phyloP scores from a whole-genome alignment of 805 yeast species.

The Zygotorulaspora florentina region DNA sequence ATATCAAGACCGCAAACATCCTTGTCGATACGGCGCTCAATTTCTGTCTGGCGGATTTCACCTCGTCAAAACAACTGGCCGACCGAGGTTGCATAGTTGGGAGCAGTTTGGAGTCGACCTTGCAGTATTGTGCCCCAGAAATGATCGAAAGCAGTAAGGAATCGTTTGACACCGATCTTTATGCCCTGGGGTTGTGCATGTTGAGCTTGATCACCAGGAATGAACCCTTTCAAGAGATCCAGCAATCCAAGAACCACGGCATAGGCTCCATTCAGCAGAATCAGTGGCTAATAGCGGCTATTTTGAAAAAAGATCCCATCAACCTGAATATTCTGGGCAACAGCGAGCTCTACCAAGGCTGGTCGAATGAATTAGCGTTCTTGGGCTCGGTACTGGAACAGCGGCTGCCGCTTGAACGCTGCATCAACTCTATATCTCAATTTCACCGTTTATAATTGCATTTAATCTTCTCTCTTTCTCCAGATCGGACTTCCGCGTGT shows the following conservation, averaged over 20 bases:
- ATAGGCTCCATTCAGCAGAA: conserved; percentile 16
- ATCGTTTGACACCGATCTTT: conserved; percentile 15
- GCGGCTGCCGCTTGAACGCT: conserved; percentile 7
- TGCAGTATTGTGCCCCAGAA: conserved; percentile 24
- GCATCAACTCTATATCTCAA: conserved; percentile 8
- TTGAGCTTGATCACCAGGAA: conserved; percentile 16
- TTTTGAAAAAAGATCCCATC: conserved; percentile 19
- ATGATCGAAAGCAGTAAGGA: conserved; percentile 2
- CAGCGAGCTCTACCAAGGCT: conserved; percentile 1
- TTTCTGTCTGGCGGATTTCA: conserved; percentile 20
- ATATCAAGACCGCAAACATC: conserved; percentile 23
- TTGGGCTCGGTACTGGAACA: conserved; percentile 10
- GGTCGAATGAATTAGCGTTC: conserved; percentile 12
- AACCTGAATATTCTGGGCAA: conserved; percentile 13
- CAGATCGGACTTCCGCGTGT: conserved; percentile 34
- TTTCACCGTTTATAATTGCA: conserved; percentile 35
- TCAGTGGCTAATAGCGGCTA: conserved; percentile 22
- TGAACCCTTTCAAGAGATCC: conserved; percentile 19
- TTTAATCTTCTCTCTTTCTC: conserved; percentile 35
- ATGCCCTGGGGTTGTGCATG: conserved; percentile 19
- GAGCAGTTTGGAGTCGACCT: conserved; percentile 7
- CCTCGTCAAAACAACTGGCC: conserved; percentile 11
- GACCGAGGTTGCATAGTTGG: conserved; percentile 4
- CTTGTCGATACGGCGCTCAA: conserved; percentile 6
- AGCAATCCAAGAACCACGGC: conserved; percentile 9